phyloP scores from a whole-genome alignment of 148 eudicot species.

The Camellia japonica region DNA sequence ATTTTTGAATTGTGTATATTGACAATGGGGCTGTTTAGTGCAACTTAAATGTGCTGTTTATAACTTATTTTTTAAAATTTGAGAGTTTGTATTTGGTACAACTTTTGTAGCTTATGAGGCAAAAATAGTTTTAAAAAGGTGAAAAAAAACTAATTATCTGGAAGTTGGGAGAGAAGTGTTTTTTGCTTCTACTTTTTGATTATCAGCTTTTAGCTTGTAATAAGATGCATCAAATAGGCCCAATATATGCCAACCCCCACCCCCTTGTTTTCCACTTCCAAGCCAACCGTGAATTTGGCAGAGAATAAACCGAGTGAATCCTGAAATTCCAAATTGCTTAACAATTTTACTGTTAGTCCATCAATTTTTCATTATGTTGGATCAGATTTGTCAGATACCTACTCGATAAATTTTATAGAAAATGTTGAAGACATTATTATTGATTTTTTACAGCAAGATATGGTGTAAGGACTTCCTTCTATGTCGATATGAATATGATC shows the following conservation, averaged over 20 bases:
- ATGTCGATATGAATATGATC: background rate
- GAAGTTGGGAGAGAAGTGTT: no score
- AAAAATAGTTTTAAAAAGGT: no score
- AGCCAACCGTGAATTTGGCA: background rate
- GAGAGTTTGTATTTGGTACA: no score
- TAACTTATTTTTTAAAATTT: no score
- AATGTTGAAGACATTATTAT: background rate
- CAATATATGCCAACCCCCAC: background rate
- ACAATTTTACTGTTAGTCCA: background rate
- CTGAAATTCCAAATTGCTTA: background rate
- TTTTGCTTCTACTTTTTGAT: no score
- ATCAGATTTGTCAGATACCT: background rate
- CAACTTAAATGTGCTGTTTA: no score
- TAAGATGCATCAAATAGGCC: no score
- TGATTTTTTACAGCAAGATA: background rate
- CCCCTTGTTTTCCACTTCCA: background rate
- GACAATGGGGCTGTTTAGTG: background rate
- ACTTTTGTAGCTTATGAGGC: no score
- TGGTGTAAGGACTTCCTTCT: background rate
- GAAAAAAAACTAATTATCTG: no score
- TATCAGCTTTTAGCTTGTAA: no score
- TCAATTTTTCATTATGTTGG: background rate
- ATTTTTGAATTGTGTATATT: no score
- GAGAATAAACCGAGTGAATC: background rate
- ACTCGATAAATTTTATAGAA: background rate